A percentile compares a stretch with the other conserved stretches of the same genome.
phyloP scores from a whole-genome alignment of 805 yeast genomes.

The Ogataea allantospora region DNA sequence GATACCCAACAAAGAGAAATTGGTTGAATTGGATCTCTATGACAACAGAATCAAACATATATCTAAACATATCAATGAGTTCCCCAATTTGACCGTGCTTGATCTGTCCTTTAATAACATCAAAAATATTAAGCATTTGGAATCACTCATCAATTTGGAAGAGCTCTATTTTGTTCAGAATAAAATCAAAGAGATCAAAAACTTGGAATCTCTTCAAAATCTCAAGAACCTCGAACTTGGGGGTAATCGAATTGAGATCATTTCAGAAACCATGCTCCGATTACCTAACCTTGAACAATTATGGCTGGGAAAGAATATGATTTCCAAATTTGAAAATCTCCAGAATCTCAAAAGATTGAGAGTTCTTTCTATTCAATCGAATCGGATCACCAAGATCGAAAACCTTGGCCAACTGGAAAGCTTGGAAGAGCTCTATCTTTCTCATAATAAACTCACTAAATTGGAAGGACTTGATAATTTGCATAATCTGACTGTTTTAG shows the following conservation, averaged over 20 bases:
- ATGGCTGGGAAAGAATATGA: conserved; percentile 91
- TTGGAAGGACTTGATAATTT: conserved; percentile 79
- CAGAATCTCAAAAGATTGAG: conserved; percentile 57
- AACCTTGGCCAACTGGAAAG: conserved; percentile 71
- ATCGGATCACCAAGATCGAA: conserved; percentile 72
- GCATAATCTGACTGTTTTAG: conserved; percentile 65
- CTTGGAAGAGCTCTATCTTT: conserved; percentile 82
- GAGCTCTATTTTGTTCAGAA: conserved; percentile 87
- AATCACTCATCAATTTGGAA: conserved; percentile 56
- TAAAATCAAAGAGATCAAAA: conserved; percentile 69
- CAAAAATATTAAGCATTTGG: conserved; percentile 78
- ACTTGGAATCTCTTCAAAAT: conserved; percentile 53
- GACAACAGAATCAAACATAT: conserved; percentile 91
- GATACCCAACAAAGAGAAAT: conserved; percentile 44
- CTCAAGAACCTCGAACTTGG: conserved; percentile 82
- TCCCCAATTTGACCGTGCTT: conserved; percentile 54
- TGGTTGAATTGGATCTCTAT: conserved; percentile 83
- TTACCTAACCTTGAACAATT: conserved; percentile 64
- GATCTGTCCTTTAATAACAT: conserved; percentile 91
- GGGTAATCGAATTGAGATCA: conserved; percentile 69
- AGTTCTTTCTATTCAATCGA: conserved; percentile 85
- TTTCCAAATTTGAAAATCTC: conserved; percentile 63
- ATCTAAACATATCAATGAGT: conserved; percentile 62
- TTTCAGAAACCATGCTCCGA: conserved; percentile 53
- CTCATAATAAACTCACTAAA: conserved; percentile 75